Conservation (phyloP, 2,329 filamentous ascomycete species). For the Sclerotiophoma versabilis region DNA sequence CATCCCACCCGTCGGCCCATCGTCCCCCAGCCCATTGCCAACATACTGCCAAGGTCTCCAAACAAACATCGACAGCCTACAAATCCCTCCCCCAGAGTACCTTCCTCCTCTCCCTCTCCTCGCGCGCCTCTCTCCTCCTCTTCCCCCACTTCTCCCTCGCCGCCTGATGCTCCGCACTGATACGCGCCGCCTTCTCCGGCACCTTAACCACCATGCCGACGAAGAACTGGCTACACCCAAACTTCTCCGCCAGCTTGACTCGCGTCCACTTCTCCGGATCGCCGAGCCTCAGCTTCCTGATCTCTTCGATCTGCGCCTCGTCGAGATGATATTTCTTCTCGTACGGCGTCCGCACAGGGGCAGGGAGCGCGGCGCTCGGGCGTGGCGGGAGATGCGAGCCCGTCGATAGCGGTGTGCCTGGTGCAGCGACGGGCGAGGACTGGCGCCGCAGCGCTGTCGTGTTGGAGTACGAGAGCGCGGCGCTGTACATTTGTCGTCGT, state of each 20-base stretch:
- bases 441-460: conserved; percentile 29
- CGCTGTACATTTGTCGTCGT: conserved; percentile 57
- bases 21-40: background rate
- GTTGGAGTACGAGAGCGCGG: conserved; percentile 35
- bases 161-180: conserved; percentile 58
- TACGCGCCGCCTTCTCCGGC: conserved; percentile 50
- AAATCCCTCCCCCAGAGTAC: conserved; percentile 67
- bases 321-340: conserved; percentile 69
- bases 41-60: background rate
- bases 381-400: conserved; percentile 31
- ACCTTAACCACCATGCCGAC: conserved; percentile 64
- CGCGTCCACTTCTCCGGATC: conserved; percentile 68
- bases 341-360: conserved; percentile 58
- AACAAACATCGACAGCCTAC: conserved; percentile 40
- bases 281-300: conserved; percentile 60
- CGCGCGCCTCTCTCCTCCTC: conserved; percentile 65
- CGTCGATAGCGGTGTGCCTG: conserved; percentile 40
- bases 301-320: conserved; percentile 64
- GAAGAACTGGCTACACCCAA: conserved; percentile 68
- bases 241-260: conserved; percentile 66
- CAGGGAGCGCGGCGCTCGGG: conserved; percentile 50
- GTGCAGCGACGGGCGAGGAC: conserved; percentile 33
- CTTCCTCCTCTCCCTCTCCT: conserved; percentile 67
- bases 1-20: background rate
- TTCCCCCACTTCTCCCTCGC: conserved; percentile 67